These are phyloP conservation scores for Eucalyptus paniculata DNA, from an alignment of 345 rosid genomes.

Conservation along the genomic window DNA sequence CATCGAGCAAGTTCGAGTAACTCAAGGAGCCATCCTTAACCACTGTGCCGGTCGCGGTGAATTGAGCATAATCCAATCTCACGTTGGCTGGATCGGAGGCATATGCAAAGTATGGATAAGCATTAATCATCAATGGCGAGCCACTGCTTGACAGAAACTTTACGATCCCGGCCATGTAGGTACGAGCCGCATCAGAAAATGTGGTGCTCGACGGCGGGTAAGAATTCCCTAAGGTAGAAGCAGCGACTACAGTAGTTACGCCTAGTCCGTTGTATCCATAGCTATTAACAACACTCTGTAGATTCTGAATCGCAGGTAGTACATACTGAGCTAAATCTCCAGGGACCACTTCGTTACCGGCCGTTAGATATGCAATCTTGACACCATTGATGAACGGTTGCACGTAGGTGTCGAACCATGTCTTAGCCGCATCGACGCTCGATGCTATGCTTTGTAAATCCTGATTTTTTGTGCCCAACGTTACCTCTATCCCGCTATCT, in stretches of 20 bases:
- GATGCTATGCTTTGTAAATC: background rate
- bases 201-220: background rate
- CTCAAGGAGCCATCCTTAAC: background rate
- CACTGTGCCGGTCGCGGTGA: background rate
- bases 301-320: background rate
- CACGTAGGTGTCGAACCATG: background rate
- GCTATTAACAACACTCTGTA: background rate
- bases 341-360: background rate
- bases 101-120: background rate
- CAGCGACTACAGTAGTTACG: background rate
- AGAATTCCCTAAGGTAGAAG: background rate
- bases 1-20: slow-evolving; percentile 1
- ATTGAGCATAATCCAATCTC: background rate
- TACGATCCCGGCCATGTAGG: background rate
- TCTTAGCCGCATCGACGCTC: background rate
- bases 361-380: background rate
- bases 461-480: background rate
- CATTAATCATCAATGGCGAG: slow-evolving; percentile 2
- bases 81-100: background rate
- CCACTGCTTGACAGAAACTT: background rate
- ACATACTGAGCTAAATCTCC: background rate
- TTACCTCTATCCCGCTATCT: background rate
- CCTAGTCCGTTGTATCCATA: background rate
- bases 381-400: background rate
- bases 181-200: background rate